Percentiles rank a stretch among this genome's conserved stretches.
These are phyloP conservation scores for Jatropha curcas DNA, from an alignment of 345 rosid species.

Conservation along the genomic window DNA sequence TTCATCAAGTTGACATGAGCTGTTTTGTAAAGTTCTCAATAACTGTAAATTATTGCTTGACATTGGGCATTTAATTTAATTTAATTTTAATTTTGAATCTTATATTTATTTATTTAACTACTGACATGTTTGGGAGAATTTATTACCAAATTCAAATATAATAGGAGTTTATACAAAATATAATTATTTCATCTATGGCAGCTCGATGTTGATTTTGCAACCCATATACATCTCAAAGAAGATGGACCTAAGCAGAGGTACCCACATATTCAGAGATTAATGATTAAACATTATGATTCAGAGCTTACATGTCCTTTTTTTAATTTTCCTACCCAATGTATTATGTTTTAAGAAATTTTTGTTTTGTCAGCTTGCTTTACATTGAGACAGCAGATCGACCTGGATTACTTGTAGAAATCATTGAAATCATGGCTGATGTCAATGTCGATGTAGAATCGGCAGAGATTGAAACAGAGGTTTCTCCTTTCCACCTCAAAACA, in stretches of 20 bases:
- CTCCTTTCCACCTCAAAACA: slow-evolving; percentile 1
- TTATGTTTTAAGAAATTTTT: slow-evolving; percentile 2
- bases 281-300: not conserved
- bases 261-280: slow-evolving; percentile 13
- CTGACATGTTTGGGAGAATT: no score
- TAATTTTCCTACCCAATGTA: not conserved
- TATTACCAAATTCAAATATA: no score
- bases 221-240: slow-evolving; percentile 67
- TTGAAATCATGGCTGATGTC: slow-evolving; percentile 73
- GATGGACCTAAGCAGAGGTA: slow-evolving; percentile 94
- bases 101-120: no score
- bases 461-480: slow-evolving; percentile 91
- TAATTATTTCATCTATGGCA: slow-evolving; percentile 41
- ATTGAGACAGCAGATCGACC: slow-evolving; percentile 96
- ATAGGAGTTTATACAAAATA: no score
- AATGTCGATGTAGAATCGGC: slow-evolving; percentile 89
- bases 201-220: slow-evolving; percentile 91
- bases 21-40: no score
- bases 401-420: slow-evolving; percentile 86
- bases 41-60: no score
- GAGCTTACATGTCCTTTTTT: not conserved
- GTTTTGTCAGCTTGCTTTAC: slow-evolving; percentile 63
- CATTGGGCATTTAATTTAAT: no score
- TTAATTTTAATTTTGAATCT: no score
- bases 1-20: no score